Evolutionary conservation across 108 stramenopile species (phyloP).

Genomic region (Skeletonema tropicum): DNA sequence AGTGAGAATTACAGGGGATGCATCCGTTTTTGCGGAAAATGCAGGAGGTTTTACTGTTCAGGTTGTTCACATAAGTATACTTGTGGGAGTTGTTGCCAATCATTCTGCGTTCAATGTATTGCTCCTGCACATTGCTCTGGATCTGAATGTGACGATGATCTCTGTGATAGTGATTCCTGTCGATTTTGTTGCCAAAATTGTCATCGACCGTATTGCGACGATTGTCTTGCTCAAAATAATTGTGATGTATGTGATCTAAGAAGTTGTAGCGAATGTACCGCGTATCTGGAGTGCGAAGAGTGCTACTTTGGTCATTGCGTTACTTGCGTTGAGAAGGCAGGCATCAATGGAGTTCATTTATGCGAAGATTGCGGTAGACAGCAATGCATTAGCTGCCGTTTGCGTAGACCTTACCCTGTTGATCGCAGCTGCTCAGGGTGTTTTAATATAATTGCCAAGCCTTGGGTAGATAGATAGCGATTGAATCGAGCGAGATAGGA

Average conservation of each 20-base stretch:
- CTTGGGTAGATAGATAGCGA: background rate
- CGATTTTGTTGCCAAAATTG: background rate
- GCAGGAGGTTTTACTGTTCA: background rate
- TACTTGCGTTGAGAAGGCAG: background rate
- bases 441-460: background rate
- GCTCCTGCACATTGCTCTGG: background rate
- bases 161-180: slow-evolving; percentile 1
- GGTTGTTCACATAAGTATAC: background rate
- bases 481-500: no score
- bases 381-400: background rate
- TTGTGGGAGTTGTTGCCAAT: background rate
- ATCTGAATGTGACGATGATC: background rate
- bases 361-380: background rate
- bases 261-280: background rate
- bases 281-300: background rate
- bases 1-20: background rate
- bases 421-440: background rate
- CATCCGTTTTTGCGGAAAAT: background rate
- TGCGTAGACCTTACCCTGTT: background rate
- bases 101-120: background rate
- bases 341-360: background rate
- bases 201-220: background rate
- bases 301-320: background rate
- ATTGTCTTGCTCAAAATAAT: background rate
- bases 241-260: background rate